Evolutionary conservation across 306 rosid genomes (phyloP), one percentile per base, ranked within the genome.

Genomic region (Trifolium subterraneum): DNA sequence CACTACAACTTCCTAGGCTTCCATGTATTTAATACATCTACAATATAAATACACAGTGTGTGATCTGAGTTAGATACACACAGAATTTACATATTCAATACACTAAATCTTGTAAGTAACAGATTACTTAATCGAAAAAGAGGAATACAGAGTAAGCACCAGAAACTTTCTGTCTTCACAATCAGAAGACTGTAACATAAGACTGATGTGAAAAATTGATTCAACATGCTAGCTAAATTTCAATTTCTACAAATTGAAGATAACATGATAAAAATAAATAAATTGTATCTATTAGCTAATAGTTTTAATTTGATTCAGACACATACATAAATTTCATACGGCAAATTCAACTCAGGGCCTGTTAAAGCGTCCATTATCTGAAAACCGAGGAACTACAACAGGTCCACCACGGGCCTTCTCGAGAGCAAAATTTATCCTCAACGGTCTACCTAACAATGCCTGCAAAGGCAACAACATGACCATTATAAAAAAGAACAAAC

Each of bases 401-500:
- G 92, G 92, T 56, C 77, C 92, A 5, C 98, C 97, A 47, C 97
- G 88, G 52, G 83, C 87, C 76, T 85, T 91, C 51, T 88, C 91
- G 1, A 88, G 86, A n/a, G 94, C 97, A 83, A 81, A 89, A 74
- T 66, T 88, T 75, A 93, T 83, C 73, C 94, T 87, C 79, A 93
- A 80, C 3, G 98, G 96, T 65, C 96, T 85, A 55, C 97, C 97
- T 68, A 93, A 67, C 65, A 93, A 73, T 8, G 96, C 97, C 96
- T 93, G 90, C 76, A 70, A 75, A 38, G 64, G 79, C 64, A 83
- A 80, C 64, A 83, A 36, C 64, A 80, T 50, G 62, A 22, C 16
- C 66, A 64, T 65, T 47, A 75, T 22, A n/a, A n/a, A n/a, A n/a
- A n/a, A n/a, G n/a, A n/a, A n/a, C n/a, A n/a, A n/a, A n/a, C n/a